These are phyloP conservation scores for Fonsecaea erecta DNA, from an alignment of 2,329 filamentous ascomycete genomes.

Conservation along the genomic window DNA sequence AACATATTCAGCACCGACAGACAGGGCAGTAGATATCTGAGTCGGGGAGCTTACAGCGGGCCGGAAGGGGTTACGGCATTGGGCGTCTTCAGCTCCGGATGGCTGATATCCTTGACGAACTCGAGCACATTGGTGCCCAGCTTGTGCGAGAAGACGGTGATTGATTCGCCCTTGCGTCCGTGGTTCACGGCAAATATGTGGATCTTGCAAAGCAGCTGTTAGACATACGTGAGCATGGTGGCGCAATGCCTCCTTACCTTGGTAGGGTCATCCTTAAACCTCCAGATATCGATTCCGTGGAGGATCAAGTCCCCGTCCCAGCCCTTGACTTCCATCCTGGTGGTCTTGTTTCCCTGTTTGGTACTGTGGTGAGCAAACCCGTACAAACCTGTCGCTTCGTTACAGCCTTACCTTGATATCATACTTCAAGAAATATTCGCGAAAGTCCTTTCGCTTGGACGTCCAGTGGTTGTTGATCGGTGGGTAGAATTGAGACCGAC, in stretches of 20 bases:
- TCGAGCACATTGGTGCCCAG: slow-evolving; percentile 11
- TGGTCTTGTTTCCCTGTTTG: slow-evolving; percentile 2
- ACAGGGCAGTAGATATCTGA: too few species aligned
- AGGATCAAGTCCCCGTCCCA: slow-evolving; percentile 1
- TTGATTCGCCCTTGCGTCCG: slow-evolving; percentile 9
- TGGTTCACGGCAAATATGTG: slow-evolving; percentile 9
- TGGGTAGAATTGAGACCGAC: slow-evolving; percentile 4
- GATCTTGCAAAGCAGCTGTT: neutral
- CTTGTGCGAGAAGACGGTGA: slow-evolving; percentile 11
- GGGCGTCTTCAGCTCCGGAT: slow-evolving; percentile 1
- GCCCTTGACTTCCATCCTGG: neutral
- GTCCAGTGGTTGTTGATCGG: slow-evolving; percentile 3
- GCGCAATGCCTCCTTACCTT: neutral
- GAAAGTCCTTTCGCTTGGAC: slow-evolving; percentile 6
- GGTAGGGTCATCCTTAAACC: slow-evolving; percentile 4
- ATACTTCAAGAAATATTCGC: slow-evolving; percentile 2
- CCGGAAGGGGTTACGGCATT: slow-evolving; percentile 11
- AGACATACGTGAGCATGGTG: neutral
- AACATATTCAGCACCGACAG: neutral
- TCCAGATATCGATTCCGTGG: slow-evolving; percentile 6
- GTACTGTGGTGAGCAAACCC: neutral
- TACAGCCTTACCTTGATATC: neutral
- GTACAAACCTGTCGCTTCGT: too few species aligned
- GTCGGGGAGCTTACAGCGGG: slow-evolving; percentile 3
- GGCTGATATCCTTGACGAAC: slow-evolving; percentile 11